A percentile compares a stretch with the other conserved stretches of the same genome.
Evolutionary conservation across 2,329 filamentous ascomycete species (phyloP).

Genomic region (Fusarium neocosmosporiellum): DNA sequence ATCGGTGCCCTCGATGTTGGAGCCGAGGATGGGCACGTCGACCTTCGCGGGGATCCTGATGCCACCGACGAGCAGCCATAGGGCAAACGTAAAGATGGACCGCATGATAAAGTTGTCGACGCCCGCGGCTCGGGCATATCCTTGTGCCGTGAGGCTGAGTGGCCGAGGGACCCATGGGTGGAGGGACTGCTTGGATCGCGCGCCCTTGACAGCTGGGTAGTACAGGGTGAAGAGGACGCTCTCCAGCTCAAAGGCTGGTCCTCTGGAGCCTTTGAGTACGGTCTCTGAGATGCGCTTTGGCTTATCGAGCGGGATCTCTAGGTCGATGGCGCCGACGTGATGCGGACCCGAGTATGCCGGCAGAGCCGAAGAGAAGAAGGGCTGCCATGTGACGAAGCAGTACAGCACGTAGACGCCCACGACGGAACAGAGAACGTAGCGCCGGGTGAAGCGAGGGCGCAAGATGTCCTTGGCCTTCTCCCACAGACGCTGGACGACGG

Average conservation of each 20-base stretch:
- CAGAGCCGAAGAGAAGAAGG: slow-evolving; percentile 57
- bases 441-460: slow-evolving; percentile 49
- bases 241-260: slow-evolving; percentile 57
- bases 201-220: slow-evolving; percentile 54
- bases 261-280: slow-evolving; percentile 47
- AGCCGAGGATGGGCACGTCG: slow-evolving; percentile 54
- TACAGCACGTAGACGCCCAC: slow-evolving; percentile 51
- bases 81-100: slow-evolving; percentile 55
- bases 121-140: slow-evolving; percentile 59
- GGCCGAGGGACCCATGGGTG: slow-evolving; percentile 60
- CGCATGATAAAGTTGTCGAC: slow-evolving; percentile 57
- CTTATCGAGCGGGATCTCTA: slow-evolving; percentile 56
- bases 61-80: slow-evolving; percentile 56
- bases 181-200: slow-evolving; percentile 39
- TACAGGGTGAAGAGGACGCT: slow-evolving; percentile 63
- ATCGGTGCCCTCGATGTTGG: slow-evolving; percentile 28
- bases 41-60: slow-evolving; percentile 61
- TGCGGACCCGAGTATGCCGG: slow-evolving; percentile 58
- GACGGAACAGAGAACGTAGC: slow-evolving; percentile 47
- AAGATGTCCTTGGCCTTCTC: slow-evolving; percentile 28
- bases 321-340: slow-evolving; percentile 59
- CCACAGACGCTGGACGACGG: slow-evolving; percentile 15
- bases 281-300: slow-evolving; percentile 48
- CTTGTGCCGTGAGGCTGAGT: slow-evolving; percentile 56
- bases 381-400: slow-evolving; percentile 53